Evolutionary conservation across 2,329 filamentous ascomycete genomes (phyloP).

Genomic region (Fusarium sp.): DNA sequence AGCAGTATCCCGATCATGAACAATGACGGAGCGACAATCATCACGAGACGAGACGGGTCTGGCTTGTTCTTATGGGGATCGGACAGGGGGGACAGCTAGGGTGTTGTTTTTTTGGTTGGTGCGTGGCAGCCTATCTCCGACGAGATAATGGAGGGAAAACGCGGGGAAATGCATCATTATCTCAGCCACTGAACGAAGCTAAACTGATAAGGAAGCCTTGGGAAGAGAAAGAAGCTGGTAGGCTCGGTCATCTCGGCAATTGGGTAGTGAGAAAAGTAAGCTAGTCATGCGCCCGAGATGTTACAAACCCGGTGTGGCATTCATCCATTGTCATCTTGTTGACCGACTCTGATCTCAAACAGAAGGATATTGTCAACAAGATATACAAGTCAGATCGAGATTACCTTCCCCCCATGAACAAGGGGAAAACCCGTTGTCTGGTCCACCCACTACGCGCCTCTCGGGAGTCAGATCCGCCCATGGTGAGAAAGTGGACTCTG

Average conservation of each 20-base stretch:
- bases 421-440: neutral
- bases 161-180: constrained; percentile 40
- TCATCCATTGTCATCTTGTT: neutral
- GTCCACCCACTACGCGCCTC: constrained; percentile 1
- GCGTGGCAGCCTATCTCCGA: constrained; percentile 26
- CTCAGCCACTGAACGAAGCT: constrained; percentile 26
- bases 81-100: constrained; percentile 4
- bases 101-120: neutral
- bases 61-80: constrained; percentile 3
- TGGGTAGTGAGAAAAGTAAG: neutral
- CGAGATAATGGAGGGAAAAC: constrained; percentile 33
- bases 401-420: neutral
- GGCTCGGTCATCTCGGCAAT: constrained; percentile 11
- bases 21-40: constrained; percentile 11
- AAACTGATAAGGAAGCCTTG: constrained; percentile 30
- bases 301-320: neutral
- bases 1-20: constrained; percentile 2
- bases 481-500: neutral
- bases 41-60: constrained; percentile 7
- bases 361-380: neutral
- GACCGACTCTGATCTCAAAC: neutral
- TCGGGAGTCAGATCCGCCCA: constrained; percentile 9
- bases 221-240: neutral
- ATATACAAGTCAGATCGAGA: neutral
- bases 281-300: constrained; percentile 1